A percentile compares a stretch with the other conserved stretches of the same genome.
Conservation (phyloP, 2,329 filamentous ascomycete genomes). For the Trichophyton verrucosum region DNA sequence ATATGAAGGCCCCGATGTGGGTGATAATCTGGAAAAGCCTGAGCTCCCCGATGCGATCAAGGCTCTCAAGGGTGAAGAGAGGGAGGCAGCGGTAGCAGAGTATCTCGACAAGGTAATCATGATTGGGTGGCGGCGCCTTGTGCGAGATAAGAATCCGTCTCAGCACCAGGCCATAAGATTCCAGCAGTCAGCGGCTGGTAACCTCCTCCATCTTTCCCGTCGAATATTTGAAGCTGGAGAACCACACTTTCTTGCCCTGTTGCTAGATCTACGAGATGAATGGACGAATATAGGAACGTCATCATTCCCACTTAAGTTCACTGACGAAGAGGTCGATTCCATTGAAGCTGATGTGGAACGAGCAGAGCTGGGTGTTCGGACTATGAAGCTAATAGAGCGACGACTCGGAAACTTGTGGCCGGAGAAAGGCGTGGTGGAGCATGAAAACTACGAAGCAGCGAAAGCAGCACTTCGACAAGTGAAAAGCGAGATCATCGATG, state of each 20-base stretch:
- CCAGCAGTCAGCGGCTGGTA: constrained; percentile 5
- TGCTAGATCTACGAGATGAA: constrained; percentile 7
- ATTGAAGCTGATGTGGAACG: constrained; percentile 20
- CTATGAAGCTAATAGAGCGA: constrained; percentile 18
- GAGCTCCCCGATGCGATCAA: constrained; percentile 6
- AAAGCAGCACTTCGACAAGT: constrained; percentile 14
- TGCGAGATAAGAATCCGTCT: constrained; percentile 7
- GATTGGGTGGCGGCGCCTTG: constrained; percentile 9
- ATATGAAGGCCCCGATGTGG: constrained; percentile 20
- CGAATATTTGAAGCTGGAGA: constrained; percentile 8
- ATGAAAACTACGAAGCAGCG: constrained; percentile 9
- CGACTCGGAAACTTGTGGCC: constrained; percentile 15
- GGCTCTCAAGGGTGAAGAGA: constrained; percentile 5
- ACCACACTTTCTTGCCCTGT: constrained; percentile 3
- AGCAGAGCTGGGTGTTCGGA: constrained; percentile 19
- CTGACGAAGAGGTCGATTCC: constrained; percentile 15
- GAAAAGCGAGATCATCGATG: constrained; percentile 18
- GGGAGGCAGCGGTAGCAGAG: background rate
- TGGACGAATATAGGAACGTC: background rate
- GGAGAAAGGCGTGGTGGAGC: constrained; percentile 10
- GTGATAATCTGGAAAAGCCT: constrained; percentile 16
- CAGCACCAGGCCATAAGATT: constrained; percentile 9
- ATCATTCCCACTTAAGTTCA: constrained; percentile 19
- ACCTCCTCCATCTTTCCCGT: constrained; percentile 7
- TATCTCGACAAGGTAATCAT: constrained; percentile 8